phyloP scores from a whole-genome alignment of 2,329 filamentous ascomycete genomes.

The Trichophyton simii region DNA sequence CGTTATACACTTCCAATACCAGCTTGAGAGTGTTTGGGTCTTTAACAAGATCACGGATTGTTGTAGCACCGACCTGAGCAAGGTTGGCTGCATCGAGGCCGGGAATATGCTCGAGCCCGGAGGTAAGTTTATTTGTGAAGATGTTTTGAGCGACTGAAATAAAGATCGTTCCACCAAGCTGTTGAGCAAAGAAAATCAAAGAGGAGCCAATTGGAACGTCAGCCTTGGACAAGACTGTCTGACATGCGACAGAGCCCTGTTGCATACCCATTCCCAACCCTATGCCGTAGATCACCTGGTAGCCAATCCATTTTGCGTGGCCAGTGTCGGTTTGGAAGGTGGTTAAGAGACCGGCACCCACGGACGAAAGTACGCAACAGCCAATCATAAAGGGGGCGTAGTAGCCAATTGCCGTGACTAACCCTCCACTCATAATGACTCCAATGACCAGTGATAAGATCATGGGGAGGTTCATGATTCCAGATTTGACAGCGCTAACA shows the following conservation, averaged over 20 bases:
- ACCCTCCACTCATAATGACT: conserved; percentile 9
- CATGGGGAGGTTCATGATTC: conserved; percentile 24
- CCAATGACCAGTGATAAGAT: conserved; percentile 22
- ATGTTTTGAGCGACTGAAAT: conserved; percentile 15
- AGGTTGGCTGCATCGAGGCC: conserved; percentile 19
- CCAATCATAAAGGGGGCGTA: conserved; percentile 16
- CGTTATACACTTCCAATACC: conserved; percentile 28
- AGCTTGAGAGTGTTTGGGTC: conserved; percentile 14
- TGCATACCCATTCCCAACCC: conserved; percentile 17
- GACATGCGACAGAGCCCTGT: conserved; percentile 11
- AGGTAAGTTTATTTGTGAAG: conserved; percentile 13
- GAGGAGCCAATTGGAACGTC: conserved; percentile 14
- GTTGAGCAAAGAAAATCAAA: conserved; percentile 16
- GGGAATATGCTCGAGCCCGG: conserved; percentile 14
- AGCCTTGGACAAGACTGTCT: conserved; percentile 13
- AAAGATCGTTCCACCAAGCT: conserved; percentile 15
- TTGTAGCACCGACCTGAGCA: conserved; percentile 27
- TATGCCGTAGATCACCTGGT: conserved; percentile 16
- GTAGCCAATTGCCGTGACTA: conserved; percentile 12
- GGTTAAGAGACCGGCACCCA: conserved; percentile 19
- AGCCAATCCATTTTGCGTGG: conserved; percentile 17
- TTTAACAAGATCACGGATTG: conserved; percentile 22
- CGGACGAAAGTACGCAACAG: conserved; percentile 14
- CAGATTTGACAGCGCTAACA: conserved; percentile 26
- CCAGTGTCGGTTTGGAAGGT: conserved; percentile 17